Percentiles rank a stretch among this genome's conserved stretches.
Conservation (phyloP, 2,329 filamentous ascomycete species). For the Pyrenochaeta sp. region DNA sequence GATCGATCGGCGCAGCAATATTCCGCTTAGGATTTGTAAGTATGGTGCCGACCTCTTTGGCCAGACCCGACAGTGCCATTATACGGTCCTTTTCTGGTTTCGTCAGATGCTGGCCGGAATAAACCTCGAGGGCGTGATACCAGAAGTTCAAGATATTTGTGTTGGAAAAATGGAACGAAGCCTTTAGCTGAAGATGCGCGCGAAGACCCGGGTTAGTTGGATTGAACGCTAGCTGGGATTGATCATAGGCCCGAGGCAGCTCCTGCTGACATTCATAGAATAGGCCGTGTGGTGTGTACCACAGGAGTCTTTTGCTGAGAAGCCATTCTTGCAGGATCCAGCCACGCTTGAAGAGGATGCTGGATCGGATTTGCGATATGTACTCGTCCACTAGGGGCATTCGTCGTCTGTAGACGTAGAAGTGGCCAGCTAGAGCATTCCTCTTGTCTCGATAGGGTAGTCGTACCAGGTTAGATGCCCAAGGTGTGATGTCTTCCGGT, state of each 20-base stretch:
- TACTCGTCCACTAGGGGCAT: not conserved
- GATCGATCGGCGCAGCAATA: not conserved
- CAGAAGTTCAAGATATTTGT: not conserved
- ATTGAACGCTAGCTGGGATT: not conserved
- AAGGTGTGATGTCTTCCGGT: not conserved
- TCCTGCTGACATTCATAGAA: not conserved
- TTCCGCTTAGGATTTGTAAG: not conserved
- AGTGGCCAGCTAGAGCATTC: not conserved
- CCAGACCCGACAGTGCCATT: not conserved
- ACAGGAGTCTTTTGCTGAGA: not conserved
- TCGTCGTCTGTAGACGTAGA: not conserved
- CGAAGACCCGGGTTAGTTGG: not conserved
- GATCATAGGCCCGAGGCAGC: not conserved
- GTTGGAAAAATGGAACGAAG: not conserved
- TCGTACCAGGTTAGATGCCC: not conserved
- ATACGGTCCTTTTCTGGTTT: not conserved
- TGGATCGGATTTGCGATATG: not conserved
- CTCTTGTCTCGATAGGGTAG: not conserved
- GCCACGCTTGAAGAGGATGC: not conserved
- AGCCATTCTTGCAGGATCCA: constrained; percentile 1
- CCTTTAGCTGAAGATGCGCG: not conserved
- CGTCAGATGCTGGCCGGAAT: not conserved
- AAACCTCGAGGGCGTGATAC: not conserved
- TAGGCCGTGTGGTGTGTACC: not conserved
- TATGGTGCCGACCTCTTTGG: not conserved